Evolutionary conservation across 805 yeast genomes (phyloP).

Genomic region (Ogataea wickerhamii): DNA sequence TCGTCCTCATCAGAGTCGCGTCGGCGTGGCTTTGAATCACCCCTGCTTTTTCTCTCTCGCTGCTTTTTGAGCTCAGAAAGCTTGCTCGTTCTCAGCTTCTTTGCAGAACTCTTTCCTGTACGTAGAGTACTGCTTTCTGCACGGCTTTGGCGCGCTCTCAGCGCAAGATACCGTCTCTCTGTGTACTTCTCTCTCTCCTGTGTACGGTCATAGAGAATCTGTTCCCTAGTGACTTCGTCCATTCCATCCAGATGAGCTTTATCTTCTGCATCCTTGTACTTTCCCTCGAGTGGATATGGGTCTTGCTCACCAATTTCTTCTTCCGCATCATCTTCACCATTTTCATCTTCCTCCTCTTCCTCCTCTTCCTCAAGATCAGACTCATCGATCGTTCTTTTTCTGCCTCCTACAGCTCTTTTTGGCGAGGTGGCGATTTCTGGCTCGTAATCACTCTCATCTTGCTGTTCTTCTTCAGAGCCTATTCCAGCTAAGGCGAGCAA

Average conservation of each 20-base stretch:
- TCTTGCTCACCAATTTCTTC: slow-evolving; percentile 35
- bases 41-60: slow-evolving; percentile 34
- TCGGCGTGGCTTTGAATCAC: slow-evolving; percentile 18
- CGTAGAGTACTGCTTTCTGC: slow-evolving; percentile 33
- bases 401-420: slow-evolving; percentile 14
- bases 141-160: slow-evolving; percentile 66
- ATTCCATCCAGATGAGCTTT: slow-evolving; percentile 58
- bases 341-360: slow-evolving; percentile 31
- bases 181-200: slow-evolving; percentile 87
- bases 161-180: slow-evolving; percentile 78
- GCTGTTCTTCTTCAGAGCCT: slow-evolving; percentile 46
- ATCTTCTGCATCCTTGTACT: slow-evolving; percentile 80
- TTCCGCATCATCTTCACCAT: slow-evolving; percentile 34
- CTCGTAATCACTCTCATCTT: slow-evolving; percentile 34
- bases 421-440: slow-evolving; percentile 32
- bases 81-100: slow-evolving; percentile 32
- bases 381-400: slow-evolving; percentile 30
- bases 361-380: slow-evolving; percentile 27
- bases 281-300: slow-evolving; percentile 94
- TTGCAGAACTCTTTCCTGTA: slow-evolving; percentile 21
- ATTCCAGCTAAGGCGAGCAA: slow-evolving; percentile 91
- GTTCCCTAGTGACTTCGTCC: slow-evolving; percentile 93
- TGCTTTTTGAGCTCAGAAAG: slow-evolving; percentile 35
- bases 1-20: slow-evolving; percentile 42
- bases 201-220: slow-evolving; percentile 83